Evolutionary conservation across 441 rosid species (phyloP), one percentile per base, ranked within the genome.

Genomic region (Corymbia calophylla): DNA sequence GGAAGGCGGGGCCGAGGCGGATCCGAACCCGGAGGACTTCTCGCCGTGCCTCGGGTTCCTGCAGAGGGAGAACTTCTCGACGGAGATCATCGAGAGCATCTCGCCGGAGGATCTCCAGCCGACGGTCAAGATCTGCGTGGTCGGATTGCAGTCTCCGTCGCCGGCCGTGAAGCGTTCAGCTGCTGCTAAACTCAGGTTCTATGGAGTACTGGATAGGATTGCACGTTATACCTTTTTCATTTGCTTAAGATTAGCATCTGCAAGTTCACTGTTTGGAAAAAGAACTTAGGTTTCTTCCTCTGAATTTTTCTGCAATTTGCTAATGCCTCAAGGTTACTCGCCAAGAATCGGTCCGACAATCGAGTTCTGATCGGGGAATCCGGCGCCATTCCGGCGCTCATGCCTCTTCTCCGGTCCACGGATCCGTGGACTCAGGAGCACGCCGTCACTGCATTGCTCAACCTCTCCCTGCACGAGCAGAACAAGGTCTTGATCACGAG

Each of bases 41-140:
- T 77, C 84, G n/a, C 99, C 99, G 1, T 97, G 99, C 90, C 55
- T 91, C 2, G 98, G 99, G 35, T 96, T 97, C 88, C 93, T 97
- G 16, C 96, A 95, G 92, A 94, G 99, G 66, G 99, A 97, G 89
- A 93, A 86, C 87, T 97, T 97, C 93, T 97, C 98, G 5, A 96
- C 99, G 8, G 99, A 97, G 94, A 97, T 97, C 81, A 96, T 97
- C 10, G 99, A 98, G 93, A 93, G 96, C 91, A 97, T 97, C 77
- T 97, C 99, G 58, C 97, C 99, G 6, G 99, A 98, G 90, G 99
- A 98, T 94, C 98, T 98, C 15, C 97, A 94, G 89, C 99, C 97
- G 35, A 96, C 99, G 16, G 97, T 98, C 88, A 95, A 96, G 95
- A 95, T 97, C 93, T 97, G 98, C 89, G 91, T 97, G 87, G 97